phyloP scores from a whole-genome alignment of 177 flowering plant species.

The Vitis hybrid region DNA sequence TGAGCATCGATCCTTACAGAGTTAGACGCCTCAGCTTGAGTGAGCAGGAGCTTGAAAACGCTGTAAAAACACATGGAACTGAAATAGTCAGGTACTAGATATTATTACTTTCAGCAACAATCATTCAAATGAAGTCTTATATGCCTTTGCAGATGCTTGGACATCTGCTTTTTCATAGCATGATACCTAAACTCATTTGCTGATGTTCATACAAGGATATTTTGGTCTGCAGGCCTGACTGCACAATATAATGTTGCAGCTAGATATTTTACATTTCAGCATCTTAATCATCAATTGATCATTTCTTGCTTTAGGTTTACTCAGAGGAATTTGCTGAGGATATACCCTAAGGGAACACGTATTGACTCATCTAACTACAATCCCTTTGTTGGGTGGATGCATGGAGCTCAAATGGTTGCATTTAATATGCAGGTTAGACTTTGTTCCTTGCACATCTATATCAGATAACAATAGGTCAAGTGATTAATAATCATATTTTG shows the following conservation, averaged over 20 bases:
- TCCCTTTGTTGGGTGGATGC: conserved; percentile 36
- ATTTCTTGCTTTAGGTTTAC: conserved; percentile 26
- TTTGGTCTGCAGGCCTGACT: too few species aligned
- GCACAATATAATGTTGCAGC: neutral
- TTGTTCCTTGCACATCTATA: neutral
- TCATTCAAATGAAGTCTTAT: too few species aligned
- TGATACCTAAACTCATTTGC: neutral
- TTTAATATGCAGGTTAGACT: conserved; percentile 40
- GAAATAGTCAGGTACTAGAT: conserved; percentile 24
- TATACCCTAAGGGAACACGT: conserved; percentile 38
- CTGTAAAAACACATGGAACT: conserved; percentile 12
- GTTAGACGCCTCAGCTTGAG: conserved; percentile 32
- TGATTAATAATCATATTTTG: too few species aligned
- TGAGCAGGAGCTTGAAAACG: conserved; percentile 31
- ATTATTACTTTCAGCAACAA: neutral
- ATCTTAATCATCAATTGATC: neutral
- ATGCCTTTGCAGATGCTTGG: too few species aligned
- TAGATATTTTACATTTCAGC: neutral
- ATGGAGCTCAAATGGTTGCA: conserved; percentile 55
- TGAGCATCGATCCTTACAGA: conserved; percentile 8
- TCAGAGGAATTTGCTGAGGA: conserved; percentile 33
- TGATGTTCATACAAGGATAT: neutral
- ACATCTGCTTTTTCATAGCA: too few species aligned
- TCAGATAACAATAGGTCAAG: too few species aligned
- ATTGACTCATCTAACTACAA: conserved; percentile 34